These are phyloP conservation scores for Erucastrum elatum DNA, from an alignment of 345 rosid species.

Conservation along the genomic window DNA sequence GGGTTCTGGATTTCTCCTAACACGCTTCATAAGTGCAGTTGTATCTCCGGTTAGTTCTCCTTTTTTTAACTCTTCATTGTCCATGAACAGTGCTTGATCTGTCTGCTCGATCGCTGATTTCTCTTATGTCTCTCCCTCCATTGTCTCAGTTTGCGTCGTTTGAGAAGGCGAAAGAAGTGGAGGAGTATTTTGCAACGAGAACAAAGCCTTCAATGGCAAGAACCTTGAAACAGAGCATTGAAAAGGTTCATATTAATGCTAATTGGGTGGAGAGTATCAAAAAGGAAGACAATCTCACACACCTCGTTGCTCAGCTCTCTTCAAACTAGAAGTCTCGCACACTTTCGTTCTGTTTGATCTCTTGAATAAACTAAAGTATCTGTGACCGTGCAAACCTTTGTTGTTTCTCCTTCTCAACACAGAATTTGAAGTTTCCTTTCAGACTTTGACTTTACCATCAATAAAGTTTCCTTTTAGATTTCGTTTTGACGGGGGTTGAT, in stretches of 20 bases:
- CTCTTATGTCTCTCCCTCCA: not conserved
- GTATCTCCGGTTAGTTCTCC: constrained; percentile 75
- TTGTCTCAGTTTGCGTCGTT: constrained; percentile 75
- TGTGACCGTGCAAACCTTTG: constrained; percentile 2
- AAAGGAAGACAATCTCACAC: constrained; percentile 53
- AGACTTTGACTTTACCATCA: constrained; percentile 2
- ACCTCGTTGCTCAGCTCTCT: constrained; percentile 52
- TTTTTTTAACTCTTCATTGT: not conserved
- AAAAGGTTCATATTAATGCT: constrained; percentile 69
- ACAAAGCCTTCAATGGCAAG: constrained; percentile 61
- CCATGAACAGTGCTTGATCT: not conserved
- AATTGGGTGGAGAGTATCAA: constrained; percentile 74
- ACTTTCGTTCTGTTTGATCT: not conserved
- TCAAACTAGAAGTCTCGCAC: not conserved
- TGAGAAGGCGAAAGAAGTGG: constrained; percentile 76
- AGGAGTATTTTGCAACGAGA: constrained; percentile 74
- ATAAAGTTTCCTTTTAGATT: not conserved
- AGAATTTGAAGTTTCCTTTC: not conserved
- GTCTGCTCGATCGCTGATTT: not conserved
- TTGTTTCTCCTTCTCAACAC: not conserved
- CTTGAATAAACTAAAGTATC: constrained; percentile 2
- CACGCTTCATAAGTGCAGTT: constrained; percentile 65
- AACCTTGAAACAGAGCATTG: constrained; percentile 94
- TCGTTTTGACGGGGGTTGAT: not conserved
- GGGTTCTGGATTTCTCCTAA: constrained; percentile 72